A percentile compares a stretch with the other conserved stretches of the same genome.
These are phyloP conservation scores for Nicotiana tomentosiformis DNA, from an alignment of 257 asterid species.

Conservation along the genomic window DNA sequence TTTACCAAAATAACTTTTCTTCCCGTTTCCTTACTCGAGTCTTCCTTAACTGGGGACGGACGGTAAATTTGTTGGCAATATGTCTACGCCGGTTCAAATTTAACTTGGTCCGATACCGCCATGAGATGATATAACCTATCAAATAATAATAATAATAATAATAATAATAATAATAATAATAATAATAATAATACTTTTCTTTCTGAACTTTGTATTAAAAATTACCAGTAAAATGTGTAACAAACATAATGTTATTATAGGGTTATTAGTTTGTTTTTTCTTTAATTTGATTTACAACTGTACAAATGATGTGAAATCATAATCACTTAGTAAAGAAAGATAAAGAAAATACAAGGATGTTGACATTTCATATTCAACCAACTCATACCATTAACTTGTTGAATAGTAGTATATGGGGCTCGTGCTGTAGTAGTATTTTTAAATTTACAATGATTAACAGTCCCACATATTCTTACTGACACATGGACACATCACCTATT, in stretches of 20 bases:
- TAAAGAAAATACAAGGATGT: conserved; percentile 21
- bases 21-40: not conserved
- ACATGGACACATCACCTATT: conserved; percentile 3
- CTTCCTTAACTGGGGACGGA: not conserved
- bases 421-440: conserved; percentile 4
- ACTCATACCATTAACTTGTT: conserved; percentile 22
- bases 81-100: too few species aligned
- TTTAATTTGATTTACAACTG: not conserved
- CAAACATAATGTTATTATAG: not conserved
- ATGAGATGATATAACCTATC: too few species aligned
- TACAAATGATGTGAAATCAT: conserved; percentile 2
- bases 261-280: not conserved
- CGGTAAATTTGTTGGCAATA: too few species aligned
- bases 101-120: too few species aligned
- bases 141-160: too few species aligned
- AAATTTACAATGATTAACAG: conserved; percentile 23
- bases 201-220: not conserved
- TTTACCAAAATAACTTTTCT: not conserved
- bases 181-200: too few species aligned
- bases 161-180: too few species aligned
- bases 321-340: not conserved
- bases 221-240: not conserved
- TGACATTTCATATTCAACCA: conserved; percentile 46
- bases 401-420: not conserved
- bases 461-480: conserved; percentile 12